Evolutionary conservation across 768 basidiomycete genomes (phyloP).

Genomic region (Leccinum truebloodii): DNA sequence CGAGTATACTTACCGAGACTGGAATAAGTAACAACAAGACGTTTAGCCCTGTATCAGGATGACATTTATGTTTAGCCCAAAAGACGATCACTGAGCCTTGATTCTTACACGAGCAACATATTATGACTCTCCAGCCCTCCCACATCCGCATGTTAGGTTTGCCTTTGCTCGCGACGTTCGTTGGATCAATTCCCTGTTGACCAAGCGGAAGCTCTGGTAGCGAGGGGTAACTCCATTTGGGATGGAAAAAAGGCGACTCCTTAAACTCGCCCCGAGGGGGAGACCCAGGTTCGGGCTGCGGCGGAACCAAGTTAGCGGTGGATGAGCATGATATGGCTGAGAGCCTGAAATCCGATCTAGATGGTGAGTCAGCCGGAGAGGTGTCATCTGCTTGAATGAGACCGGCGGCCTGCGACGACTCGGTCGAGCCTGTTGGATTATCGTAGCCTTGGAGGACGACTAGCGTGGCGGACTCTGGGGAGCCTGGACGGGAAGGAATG

Average conservation of each 20-base stretch:
- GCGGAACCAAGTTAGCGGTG: slow-evolving; percentile 25
- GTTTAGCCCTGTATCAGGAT: slow-evolving; percentile 59
- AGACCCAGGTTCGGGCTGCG: slow-evolving; percentile 8
- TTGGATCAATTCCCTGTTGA: slow-evolving; percentile 6
- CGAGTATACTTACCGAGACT: slow-evolving; percentile 51
- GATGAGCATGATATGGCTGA: slow-evolving; percentile 28
- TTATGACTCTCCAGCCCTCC: slow-evolving; percentile 54
- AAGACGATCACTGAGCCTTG: neutral
- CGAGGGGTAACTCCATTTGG: slow-evolving; percentile 31
- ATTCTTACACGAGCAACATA: slow-evolving; percentile 58
- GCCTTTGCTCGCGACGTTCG: neutral
- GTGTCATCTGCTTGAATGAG: slow-evolving; percentile 6
- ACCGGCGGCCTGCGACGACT: slow-evolving; percentile 3
- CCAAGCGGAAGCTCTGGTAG: slow-evolving; percentile 20
- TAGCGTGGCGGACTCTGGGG: slow-evolving; percentile 33
- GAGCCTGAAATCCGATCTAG: slow-evolving; percentile 24
- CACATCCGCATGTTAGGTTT: slow-evolving; percentile 28
- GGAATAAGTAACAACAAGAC: slow-evolving; percentile 65
- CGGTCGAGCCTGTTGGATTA: slow-evolving; percentile 1
- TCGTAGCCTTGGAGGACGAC: slow-evolving; percentile 30
- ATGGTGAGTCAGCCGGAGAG: slow-evolving; percentile 15
- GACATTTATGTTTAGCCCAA: slow-evolving; percentile 1
- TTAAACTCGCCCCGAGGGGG: slow-evolving; percentile 22
- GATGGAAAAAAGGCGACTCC: slow-evolving; percentile 27
- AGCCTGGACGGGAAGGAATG: slow-evolving; percentile 14